Base-by-base conservation (phyloP, 148 eudicot genomes). In the Persicaria maculosa region DNA sequence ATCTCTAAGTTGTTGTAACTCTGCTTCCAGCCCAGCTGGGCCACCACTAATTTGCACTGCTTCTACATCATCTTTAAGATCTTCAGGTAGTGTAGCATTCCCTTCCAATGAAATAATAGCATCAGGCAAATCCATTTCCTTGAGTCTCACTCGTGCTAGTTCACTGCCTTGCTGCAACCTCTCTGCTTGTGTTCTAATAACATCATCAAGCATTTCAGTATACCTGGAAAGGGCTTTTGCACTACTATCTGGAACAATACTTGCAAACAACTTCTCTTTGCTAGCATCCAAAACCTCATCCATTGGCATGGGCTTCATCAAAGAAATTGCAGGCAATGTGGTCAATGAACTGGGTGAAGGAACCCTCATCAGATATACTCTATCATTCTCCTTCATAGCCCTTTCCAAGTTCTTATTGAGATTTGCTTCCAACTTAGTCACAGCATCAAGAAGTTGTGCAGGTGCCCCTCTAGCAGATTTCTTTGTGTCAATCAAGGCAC, bases 141-240 rank as follows among this genome's bases (percentile, higher is more conserved):
- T 92, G 72, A 95, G 92, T 82, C 90, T 89, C 76, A 95, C 97
- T 72, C 99, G 88, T 64, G 97, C 90, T 16, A 95, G 89, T 80
- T 95, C 99, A 81, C 99, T 95, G 72, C 96, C 99, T 78, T 95
- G 97, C 81, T 92, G 99, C 78, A 95, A 83, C 77, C 84, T 92
- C 89, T 95, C 99, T 73, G 99, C 97, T 81, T 92, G 99, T 59
- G 97, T 90, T 81, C 99, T 84, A 75, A 88, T 92, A 75, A 95
- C 78, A 50, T 88, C 93, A 84, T 95, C 99, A 47, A 92, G 86
- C 99, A 95, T 92, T 78, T 95, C 97, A 22, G 99, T 95, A 80
- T 92, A 95, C 77, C 87, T 89, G 44, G 99, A 95, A 70, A 95
- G 97, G 52, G 96, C 91, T 80, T 95, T 95, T 2, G 97, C 91